Evolutionary conservation across 106 monocot genomes (phyloP), one percentile per base, ranked within the genome.

Genomic region (Cymbidium sinense): DNA sequence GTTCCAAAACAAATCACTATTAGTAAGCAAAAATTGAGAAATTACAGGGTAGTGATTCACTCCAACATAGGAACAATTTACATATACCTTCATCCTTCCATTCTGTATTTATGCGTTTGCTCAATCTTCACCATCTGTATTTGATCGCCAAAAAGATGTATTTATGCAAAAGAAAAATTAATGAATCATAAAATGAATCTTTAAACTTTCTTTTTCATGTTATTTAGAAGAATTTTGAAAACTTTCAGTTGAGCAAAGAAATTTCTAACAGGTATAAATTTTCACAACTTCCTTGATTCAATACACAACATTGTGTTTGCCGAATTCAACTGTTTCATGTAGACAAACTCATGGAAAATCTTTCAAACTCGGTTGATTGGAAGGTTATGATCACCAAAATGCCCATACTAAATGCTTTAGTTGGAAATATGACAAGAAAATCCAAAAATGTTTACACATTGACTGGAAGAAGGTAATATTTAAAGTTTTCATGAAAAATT

Each of bases 1-100:
- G 86, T 81, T 79, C 18, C 76, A 43, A 77, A 71, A 55, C 43
- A 67, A 74, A 31, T 64, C 25, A 50, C 47, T 9, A 36, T 71
- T 67, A 37, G 20, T 21, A 36, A 33, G 3, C 31, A n/a, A n/a
- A 67, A 67, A 67, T 20, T 5, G 28, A 29, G 28, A 67, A 67
- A 4, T 67, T 33, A 33, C n/a, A n/a, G n/a, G n/a, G 33, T 67
- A 33, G 65, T 1, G 3, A 13, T 65, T 30, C 30, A 65, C 31
- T 30, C 31, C 23, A 21, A 65, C n/a, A n/a, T n/a, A n/a, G n/a
- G n/a, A n/a, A n/a, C n/a, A n/a, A n/a, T n/a, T n/a, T n/a, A n/a
- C n/a, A n/a, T n/a, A n/a, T n/a, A n/a, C n/a, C n/a, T n/a, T n/a
- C n/a, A n/a, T n/a, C n/a, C n/a, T n/a, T n/a, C n/a, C n/a, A n/a